Base-by-base conservation (phyloP, 371 early-diverging fungal species). In the Nematocida parisii region DNA sequence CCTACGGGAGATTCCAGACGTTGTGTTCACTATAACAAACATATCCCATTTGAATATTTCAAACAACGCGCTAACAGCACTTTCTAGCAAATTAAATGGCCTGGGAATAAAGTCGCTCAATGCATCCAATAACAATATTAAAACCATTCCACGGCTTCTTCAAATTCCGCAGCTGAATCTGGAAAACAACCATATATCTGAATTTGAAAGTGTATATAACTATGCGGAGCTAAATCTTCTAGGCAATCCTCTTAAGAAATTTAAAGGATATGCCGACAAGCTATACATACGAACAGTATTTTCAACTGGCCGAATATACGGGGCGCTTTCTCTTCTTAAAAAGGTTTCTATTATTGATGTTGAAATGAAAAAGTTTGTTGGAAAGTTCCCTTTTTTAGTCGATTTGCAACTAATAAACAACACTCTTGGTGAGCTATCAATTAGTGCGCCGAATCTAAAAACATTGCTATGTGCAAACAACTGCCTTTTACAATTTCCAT, bases 41-140 rank as follows among this genome's bases (percentile, higher is more conserved):
- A 4, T 75, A 11, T 7, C 18, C 15, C 39, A 67, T 15, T 45
- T 75, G 39, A 42, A 75, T 39, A 75, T 75, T 40, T 75, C 75
- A 15, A 54, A 66, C 64, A 75, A 75, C 66, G 13, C n/a, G n/a
- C 2, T 75, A 22, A 50, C 6, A 55, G 56, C 24, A 6, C 68
- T 75, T 40, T 67, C 75, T 2, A 33, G 54, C 20, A 33, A 44
- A n/a, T 50, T 75, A 33, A 67, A 67, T 42, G 9, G 15, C 27
- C 6, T 75, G n/a, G 62, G 62, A 7, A 45, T 75, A 20, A 40
- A 54, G 52, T 55, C 68, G 44, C 1, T 75, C 27, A 64, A 75
- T 54, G 75, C 75, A 11, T 75, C 75, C 13, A 75, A 75, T 33
- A 75, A 75, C 56, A 56, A 57, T 5, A 75, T 75, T 7, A 4